Conservation (phyloP, 371 early-diverging fungal genomes). For the Mucor plumbeus region DNA sequence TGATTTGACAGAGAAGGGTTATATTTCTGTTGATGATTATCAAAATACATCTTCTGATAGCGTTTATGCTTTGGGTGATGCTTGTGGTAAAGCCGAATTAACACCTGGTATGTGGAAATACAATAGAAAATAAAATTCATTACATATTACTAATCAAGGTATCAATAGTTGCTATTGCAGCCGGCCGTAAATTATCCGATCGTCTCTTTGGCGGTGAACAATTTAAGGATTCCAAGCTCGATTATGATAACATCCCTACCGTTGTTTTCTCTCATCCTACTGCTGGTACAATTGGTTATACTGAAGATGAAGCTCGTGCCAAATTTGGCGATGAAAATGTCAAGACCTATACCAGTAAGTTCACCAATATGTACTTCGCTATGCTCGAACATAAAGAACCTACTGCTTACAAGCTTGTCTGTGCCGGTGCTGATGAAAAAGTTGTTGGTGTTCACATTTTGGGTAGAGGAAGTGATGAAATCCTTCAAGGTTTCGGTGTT, state of each 20-base stretch:
- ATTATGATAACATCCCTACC: slow-evolving; percentile 93
- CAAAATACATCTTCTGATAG: slow-evolving; percentile 78
- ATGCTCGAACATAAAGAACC: slow-evolving; percentile 88
- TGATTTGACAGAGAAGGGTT: slow-evolving; percentile 64
- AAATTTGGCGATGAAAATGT: slow-evolving; percentile 81
- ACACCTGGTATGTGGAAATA: slow-evolving; percentile 74
- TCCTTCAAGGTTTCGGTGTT: slow-evolving; percentile 90
- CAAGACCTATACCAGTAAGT: slow-evolving; percentile 85
- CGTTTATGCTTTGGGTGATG: slow-evolving; percentile 95
- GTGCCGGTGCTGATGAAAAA: slow-evolving; percentile 85
- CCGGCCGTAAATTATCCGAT: slow-evolving; percentile 92
- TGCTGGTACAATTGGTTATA: slow-evolving; percentile 88
- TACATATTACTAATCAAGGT: background rate
- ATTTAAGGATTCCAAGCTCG: slow-evolving; percentile 77
- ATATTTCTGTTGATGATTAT: slow-evolving; percentile 82
- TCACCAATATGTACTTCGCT: slow-evolving; percentile 92
- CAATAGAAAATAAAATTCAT: no score
- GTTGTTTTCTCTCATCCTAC: slow-evolving; percentile 97
- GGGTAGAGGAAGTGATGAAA: slow-evolving; percentile 93
- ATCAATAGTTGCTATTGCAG: slow-evolving; percentile 86
- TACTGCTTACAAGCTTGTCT: slow-evolving; percentile 90
- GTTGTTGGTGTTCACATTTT: slow-evolving; percentile 97
- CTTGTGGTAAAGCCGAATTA: slow-evolving; percentile 89
- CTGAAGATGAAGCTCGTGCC: slow-evolving; percentile 82
- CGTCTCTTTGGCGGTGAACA: slow-evolving; percentile 83